phyloP scores from a whole-genome alignment of 2,329 filamentous ascomycete species.

The Magnaporthiopsis incrustans region DNA sequence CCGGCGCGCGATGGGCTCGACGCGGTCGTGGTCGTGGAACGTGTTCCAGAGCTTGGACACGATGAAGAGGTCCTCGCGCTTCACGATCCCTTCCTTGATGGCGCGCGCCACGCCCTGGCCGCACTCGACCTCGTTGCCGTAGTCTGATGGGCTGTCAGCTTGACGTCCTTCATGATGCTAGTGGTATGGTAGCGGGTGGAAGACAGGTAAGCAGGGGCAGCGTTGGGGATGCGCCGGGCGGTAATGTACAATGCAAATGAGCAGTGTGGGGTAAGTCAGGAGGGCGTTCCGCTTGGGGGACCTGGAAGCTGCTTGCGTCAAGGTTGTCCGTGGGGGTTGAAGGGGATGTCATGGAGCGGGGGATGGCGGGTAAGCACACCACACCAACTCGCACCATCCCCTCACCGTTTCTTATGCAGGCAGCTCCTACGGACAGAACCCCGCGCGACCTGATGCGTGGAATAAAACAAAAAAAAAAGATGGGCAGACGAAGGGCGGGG shows the following conservation, averaged over 20 bases:
- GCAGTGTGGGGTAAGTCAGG: background rate
- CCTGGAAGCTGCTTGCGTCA: background rate
- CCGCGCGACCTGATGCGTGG: background rate
- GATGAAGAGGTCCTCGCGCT: slow-evolving; percentile 82
- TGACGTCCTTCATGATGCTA: background rate
- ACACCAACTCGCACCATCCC: background rate
- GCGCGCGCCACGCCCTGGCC: slow-evolving; percentile 71
- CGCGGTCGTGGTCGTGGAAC: slow-evolving; percentile 74
- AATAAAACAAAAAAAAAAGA: background rate
- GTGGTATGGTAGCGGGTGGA: background rate
- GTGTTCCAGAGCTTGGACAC: slow-evolving; percentile 91
- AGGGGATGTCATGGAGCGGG: background rate
- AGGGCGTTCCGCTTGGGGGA: background rate
- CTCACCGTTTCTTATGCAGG: background rate
- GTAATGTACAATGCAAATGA: background rate
- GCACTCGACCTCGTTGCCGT: slow-evolving; percentile 74
- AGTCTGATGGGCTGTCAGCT: slow-evolving; percentile 44
- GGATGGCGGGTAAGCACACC: background rate
- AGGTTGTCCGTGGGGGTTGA: background rate
- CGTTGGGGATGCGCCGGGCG: background rate
- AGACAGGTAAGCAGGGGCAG: background rate
- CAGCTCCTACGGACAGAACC: background rate
- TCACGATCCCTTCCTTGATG: slow-evolving; percentile 73
- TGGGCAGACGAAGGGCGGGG: no score
- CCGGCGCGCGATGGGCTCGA: slow-evolving; percentile 66